These are phyloP conservation scores for Penicillium cinerascens DNA, from an alignment of 495 filamentous ascomycete genomes.

Conservation along the genomic window DNA sequence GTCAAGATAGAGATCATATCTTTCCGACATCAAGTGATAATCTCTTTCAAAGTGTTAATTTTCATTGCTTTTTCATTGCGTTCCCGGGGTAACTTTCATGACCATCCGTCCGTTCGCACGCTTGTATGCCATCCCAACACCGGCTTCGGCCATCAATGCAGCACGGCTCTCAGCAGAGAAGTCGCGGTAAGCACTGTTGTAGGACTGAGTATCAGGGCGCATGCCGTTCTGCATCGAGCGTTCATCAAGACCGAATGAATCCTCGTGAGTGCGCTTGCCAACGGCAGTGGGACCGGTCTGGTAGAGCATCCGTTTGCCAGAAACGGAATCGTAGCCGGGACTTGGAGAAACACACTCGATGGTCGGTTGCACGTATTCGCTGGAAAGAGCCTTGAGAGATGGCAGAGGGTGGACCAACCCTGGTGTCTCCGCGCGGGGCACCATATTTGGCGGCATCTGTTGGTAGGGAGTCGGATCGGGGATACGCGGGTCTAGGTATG, in stretches of 20 bases:
- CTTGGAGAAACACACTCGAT: constrained; percentile 24
- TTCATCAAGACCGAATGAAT: constrained; percentile 42
- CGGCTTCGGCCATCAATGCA: constrained; percentile 32
- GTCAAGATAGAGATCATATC: background rate
- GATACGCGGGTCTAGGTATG: constrained; percentile 25
- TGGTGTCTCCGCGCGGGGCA: constrained; percentile 27
- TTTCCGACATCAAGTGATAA: background rate
- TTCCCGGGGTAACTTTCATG: constrained; percentile 28
- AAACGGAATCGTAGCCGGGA: constrained; percentile 24
- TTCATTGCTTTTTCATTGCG: constrained; percentile 2
- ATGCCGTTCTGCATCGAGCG: constrained; percentile 49
- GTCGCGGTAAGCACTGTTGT: constrained; percentile 25
- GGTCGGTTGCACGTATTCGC: constrained; percentile 25
- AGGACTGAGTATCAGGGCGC: constrained; percentile 42
- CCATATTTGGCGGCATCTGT: constrained; percentile 17
- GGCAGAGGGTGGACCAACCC: constrained; percentile 22
- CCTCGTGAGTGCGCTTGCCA: constrained; percentile 39
- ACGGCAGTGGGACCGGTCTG: constrained; percentile 27
- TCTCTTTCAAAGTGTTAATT: background rate
- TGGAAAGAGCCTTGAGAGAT: constrained; percentile 20
- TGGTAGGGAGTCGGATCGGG: constrained; percentile 32
- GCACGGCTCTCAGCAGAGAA: constrained; percentile 28
- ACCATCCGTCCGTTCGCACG: constrained; percentile 44
- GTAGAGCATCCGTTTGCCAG: constrained; percentile 31
- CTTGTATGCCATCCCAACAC: constrained; percentile 48